Evolutionary conservation across 805 yeast genomes (phyloP), one percentile per base, ranked within the genome.

Genomic region (Zygoascus ofunaensis): DNA sequence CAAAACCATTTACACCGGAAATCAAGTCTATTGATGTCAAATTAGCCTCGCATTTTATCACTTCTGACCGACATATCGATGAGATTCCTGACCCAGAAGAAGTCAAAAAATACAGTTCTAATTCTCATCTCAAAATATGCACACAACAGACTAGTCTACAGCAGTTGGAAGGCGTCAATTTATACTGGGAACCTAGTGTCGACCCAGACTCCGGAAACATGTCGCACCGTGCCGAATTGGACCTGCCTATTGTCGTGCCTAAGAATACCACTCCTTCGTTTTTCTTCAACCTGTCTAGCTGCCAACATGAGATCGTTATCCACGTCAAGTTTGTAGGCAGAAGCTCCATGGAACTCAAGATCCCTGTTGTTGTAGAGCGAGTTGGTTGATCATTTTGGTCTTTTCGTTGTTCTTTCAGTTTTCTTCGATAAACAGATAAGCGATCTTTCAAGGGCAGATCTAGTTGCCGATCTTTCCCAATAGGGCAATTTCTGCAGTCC

Each of bases 261-360:
- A 22, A 19, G 22, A 8, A 38, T 20, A n/a, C 44, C 5, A 30
- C 41, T 23, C 51, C 51, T 3, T 34, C 46, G 12, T 48, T 46
- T 38, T 19, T 42, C 34, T 36, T 47, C 18, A 37, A 44, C 30
- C 32, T 45, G 18, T 34, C 39, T 8, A 41, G 45, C 14, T 34
- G 51, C 15, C 37, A 39, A 19, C 45, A 48, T 37, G 26, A 34
- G 20, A 28, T 47, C 28, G 18, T 14, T 23, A 17, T 37, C 32
- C 35, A 23, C 4, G 44, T 47, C 17, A 19, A 32, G 7, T 40
- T 41, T 18, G 35, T 32, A 17, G 34, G 41, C n/a, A 5, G 14
- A 8, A 21, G 26, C 14, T 17, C 34, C 5, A 33, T 20, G 12
- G 23, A 35, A 5, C 36, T 42, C 37, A 21, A 20, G 15, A 33